Conservation (phyloP, 345 rosid genomes). For the Hibiscus trionum region DNA sequence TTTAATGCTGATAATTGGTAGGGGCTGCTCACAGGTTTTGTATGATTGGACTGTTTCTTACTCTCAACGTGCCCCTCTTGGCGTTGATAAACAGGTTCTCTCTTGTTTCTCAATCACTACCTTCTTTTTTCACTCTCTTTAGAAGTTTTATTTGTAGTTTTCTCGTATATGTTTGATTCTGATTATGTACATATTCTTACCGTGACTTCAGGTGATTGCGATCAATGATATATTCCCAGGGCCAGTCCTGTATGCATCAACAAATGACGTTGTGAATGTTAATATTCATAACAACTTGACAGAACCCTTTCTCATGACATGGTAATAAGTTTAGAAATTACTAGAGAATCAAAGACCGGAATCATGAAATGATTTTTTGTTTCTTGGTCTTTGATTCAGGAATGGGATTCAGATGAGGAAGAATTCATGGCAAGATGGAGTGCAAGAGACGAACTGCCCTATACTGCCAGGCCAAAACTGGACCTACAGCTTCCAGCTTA, state of each 20-base stretch:
- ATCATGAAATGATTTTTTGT: not conserved
- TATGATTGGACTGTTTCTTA: constrained; percentile 43
- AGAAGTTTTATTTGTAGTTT: not conserved
- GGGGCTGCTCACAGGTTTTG: constrained; percentile 17
- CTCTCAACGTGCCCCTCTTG: constrained; percentile 41
- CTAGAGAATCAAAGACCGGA: not conserved
- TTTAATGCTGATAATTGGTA: not conserved
- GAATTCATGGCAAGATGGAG: constrained; percentile 42
- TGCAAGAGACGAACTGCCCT: constrained; percentile 34
- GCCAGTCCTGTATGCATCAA: constrained; percentile 24
- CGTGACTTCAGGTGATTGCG: too few species aligned
- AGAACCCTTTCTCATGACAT: constrained; percentile 30
- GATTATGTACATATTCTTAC: too few species aligned
- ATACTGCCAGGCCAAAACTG: constrained; percentile 21
- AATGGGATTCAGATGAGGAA: constrained; percentile 31
- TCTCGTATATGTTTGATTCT: too few species aligned
- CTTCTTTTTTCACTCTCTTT: too few species aligned
- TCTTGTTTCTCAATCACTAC: not conserved
- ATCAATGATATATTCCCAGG: constrained; percentile 23
- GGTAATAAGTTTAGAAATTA: constrained; percentile 15
- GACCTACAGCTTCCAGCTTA: constrained; percentile 25
- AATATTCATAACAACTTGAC: constrained; percentile 20
- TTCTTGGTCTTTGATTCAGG: constrained; percentile 5
- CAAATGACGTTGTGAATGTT: constrained; percentile 23
- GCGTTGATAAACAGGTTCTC: constrained; percentile 31